Conservation (phyloP, 495 filamentous ascomycete genomes). For the Cenococcum geophilum region DNA sequence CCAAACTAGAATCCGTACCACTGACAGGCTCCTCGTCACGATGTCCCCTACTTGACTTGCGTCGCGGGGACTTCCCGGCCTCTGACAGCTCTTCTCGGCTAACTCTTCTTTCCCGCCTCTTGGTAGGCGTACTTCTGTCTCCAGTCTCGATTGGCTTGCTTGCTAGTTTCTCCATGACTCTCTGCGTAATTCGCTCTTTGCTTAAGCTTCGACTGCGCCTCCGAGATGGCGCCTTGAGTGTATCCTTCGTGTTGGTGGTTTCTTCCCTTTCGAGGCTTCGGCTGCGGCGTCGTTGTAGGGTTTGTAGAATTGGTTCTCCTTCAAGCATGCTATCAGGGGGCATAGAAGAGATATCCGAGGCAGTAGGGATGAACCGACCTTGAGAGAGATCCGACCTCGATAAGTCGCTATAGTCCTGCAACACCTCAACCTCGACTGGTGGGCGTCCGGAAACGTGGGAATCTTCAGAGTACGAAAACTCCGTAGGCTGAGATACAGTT, state of each 20-base stretch:
- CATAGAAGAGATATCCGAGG: conserved; percentile 86
- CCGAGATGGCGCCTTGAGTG: conserved; percentile 57
- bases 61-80: conserved; percentile 47
- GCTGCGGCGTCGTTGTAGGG: conserved; percentile 51
- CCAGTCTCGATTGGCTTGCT: conserved; percentile 43
- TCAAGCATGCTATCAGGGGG: conserved; percentile 88
- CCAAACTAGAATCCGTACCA: conserved; percentile 65
- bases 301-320: conserved; percentile 38
- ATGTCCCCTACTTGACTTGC: conserved; percentile 45
- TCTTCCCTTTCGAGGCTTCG: conserved; percentile 50
- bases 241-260: conserved; percentile 42
- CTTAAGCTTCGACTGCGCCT: conserved; percentile 68
- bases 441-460: conserved; percentile 59
- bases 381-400: conserved; percentile 46
- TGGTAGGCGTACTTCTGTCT: conserved; percentile 47
- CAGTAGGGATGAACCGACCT: conserved; percentile 52
- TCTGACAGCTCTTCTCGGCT: conserved; percentile 59
- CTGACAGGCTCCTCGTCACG: conserved; percentile 59
- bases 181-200: conserved; percentile 63
- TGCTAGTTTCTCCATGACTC: conserved; percentile 59
- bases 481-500: conserved; percentile 40
- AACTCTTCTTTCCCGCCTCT: conserved; percentile 45
- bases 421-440: conserved; percentile 80
- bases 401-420: conserved; percentile 54
- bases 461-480: conserved; percentile 69